Conservation (phyloP, 805 yeast species). For the Metschnikowia santaceciliae region DNA sequence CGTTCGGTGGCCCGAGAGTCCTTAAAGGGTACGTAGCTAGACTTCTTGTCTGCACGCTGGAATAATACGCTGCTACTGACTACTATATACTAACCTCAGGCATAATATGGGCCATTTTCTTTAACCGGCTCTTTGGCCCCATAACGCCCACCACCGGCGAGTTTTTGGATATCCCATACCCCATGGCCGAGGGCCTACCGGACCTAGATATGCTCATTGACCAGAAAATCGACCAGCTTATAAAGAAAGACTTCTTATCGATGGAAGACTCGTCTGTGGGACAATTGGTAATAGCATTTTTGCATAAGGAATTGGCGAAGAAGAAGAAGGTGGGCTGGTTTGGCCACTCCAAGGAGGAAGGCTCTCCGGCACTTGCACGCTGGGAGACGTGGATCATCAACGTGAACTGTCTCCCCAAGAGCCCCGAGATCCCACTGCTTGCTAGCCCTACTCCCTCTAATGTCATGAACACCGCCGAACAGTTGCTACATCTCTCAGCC, state of each 20-base stretch:
- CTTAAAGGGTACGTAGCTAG: conserved; percentile 41
- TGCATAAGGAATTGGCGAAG: conserved; percentile 35
- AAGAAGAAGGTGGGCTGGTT: conserved; percentile 54
- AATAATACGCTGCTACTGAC: neutral
- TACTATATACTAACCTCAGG: conserved; percentile 33
- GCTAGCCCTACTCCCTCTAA: conserved; percentile 4
- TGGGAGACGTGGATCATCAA: conserved; percentile 75
- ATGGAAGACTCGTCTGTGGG: conserved; percentile 22
- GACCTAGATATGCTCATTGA: conserved; percentile 47
- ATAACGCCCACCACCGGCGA: conserved; percentile 53
- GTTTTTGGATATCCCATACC: conserved; percentile 57
- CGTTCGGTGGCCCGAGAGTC: conserved; percentile 52
- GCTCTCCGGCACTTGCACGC: conserved; percentile 37
- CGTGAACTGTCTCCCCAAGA: conserved; percentile 41
- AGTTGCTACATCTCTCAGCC: conserved; percentile 26
- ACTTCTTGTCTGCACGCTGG: neutral
- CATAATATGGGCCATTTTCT: conserved; percentile 62
- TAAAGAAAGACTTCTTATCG: conserved; percentile 25
- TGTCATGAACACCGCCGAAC: conserved; percentile 22
- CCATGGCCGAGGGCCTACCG: conserved; percentile 43
- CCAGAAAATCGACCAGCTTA: conserved; percentile 29
- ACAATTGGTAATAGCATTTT: conserved; percentile 36
- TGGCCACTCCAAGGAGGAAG: conserved; percentile 29
- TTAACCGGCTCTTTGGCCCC: conserved; percentile 65
- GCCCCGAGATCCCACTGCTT: conserved; percentile 4